Conservation (phyloP, 768 basidiomycete genomes). For the Daedaleopsis nitida region DNA sequence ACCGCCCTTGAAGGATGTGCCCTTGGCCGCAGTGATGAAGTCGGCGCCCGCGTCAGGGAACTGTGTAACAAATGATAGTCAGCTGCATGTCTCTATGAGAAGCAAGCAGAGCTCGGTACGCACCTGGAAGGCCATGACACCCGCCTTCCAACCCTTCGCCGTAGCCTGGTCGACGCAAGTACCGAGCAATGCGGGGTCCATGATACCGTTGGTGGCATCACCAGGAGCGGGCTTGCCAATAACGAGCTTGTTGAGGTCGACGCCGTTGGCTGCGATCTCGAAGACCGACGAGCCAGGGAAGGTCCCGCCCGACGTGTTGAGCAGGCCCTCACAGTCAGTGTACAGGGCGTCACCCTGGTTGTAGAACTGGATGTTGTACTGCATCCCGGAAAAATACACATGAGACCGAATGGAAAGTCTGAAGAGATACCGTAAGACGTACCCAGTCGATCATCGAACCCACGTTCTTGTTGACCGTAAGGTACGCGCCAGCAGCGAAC, state of each 20-base stretch:
- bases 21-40: constrained; percentile 17
- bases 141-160: constrained; percentile 34
- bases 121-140: constrained; percentile 40
- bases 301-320: constrained; percentile 37
- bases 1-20: constrained; percentile 4
- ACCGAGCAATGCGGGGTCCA: constrained; percentile 31
- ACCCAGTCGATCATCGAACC: constrained; percentile 59
- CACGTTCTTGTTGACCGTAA: constrained; percentile 52
- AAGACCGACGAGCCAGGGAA: constrained; percentile 45
- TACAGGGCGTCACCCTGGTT: constrained; percentile 30
- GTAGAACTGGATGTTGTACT: constrained; percentile 26
- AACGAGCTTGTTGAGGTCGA: constrained; percentile 61
- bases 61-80: not conserved
- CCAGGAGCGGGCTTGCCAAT: constrained; percentile 62
- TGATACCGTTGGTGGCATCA: constrained; percentile 39
- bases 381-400: not conserved
- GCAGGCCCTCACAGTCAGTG: constrained; percentile 38
- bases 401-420: constrained; percentile 24
- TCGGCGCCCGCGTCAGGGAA: constrained; percentile 16
- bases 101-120: no score
- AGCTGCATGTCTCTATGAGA: no score
- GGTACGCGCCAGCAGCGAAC: constrained; percentile 50
- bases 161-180: constrained; percentile 37
- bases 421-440: constrained; percentile 15
- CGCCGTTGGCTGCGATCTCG: constrained; percentile 52